Base-by-base conservation (phyloP, 306 rosid genomes). In the Quercus ilex region DNA sequence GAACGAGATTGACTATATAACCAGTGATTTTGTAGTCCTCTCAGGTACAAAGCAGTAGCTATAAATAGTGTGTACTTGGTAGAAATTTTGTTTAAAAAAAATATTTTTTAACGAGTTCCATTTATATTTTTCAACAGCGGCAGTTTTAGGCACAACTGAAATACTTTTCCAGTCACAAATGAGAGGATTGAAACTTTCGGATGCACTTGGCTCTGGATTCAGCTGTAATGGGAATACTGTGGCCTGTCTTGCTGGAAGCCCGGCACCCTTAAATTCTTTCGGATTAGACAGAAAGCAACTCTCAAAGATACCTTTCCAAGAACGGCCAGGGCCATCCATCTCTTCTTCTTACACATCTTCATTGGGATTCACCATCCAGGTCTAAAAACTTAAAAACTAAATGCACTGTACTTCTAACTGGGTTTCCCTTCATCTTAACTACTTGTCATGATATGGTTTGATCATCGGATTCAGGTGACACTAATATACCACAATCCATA, bases 291-390 rank as follows among this genome's bases (percentile, higher is more conserved):
- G 78, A 63, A 73, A 83, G 75, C 83, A 79, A 64, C 64, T 83
- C 51, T 71, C 63, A 53, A 79, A 80, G 11, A 71, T 51, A 19
- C 81, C 75, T 55, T 83, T 83, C 56, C 71, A 79, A 70, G 83
- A 79, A 64, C 72, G 86, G 64, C 83, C 86, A 30, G 86, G 86
- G 73, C 83, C 86, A 76, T 75, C 83, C 23, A 83, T 83, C 74
- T 83, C 81, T 53, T 71, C 86, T 60, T 83, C 78, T 21, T 79
- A 70, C 75, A 83, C 65, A 46, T 79, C 83, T 79, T 83, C 87
- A 5, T 74, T 79, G 26, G 87, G 87, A 11, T 83, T 79, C 76
- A 70, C 81, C 10, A 83, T 83, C 59, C 83, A 75, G 87, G 87
- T 79, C 62, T 69, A 26, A 19, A 53, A 23, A 4, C 31, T 13